phyloP scores from a whole-genome alignment of 768 basidiomycete genomes.

The Nevesoporus exiguus region DNA sequence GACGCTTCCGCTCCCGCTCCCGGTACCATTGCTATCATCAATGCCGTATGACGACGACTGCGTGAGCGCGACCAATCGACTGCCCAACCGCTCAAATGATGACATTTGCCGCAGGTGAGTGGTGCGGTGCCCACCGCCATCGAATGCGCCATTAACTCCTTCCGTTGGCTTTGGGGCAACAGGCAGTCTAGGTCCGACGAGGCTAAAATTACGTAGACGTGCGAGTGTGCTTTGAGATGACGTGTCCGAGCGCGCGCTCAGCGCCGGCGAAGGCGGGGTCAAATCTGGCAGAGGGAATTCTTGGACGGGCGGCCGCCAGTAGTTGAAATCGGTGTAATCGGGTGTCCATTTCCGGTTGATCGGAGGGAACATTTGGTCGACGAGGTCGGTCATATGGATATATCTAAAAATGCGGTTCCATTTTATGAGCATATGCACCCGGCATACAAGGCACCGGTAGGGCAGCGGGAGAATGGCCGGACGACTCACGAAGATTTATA shows the following conservation, averaged over 20 bases:
- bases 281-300: conserved; percentile 79
- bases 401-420: conserved; percentile 49
- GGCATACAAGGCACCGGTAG: too few species aligned
- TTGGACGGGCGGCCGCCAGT: conserved; percentile 81
- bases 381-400: conserved; percentile 99
- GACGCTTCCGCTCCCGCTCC: conserved; percentile 45
- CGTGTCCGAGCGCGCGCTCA: conserved; percentile 90
- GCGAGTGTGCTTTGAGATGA: conserved; percentile 71
- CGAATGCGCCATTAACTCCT: neutral
- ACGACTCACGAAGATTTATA: conserved; percentile 87
- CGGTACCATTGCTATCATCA: conserved; percentile 24
- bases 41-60: conserved; percentile 34
- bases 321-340: conserved; percentile 97
- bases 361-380: conserved; percentile 99
- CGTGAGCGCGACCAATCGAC: conserved; percentile 49
- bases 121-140: conserved; percentile 31
- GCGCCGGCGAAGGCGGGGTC: conserved; percentile 84
- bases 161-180: conserved; percentile 23
- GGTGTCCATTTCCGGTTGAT: conserved; percentile 85
- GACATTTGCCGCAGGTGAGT: conserved; percentile 66
- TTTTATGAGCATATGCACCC: neutral
- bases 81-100: conserved; percentile 70
- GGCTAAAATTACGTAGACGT: conserved; percentile 73
- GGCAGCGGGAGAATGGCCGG: neutral
- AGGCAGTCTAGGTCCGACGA: conserved; percentile 51